Conservation (phyloP, 2,329 filamentous ascomycete genomes). For the Didymella sp. region DNA sequence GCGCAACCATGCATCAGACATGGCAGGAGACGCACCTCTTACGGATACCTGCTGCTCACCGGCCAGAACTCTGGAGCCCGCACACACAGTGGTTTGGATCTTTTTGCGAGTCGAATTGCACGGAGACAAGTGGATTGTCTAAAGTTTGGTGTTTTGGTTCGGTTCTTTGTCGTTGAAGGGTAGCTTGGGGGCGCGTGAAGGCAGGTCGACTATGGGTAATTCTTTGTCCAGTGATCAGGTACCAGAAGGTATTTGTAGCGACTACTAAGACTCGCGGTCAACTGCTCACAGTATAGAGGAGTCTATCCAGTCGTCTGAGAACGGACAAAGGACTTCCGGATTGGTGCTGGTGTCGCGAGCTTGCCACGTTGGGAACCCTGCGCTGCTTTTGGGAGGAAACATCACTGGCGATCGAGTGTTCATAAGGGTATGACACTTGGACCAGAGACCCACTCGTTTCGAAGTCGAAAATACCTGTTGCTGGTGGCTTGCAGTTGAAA, state of each 20-base stretch:
- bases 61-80: conserved; percentile 29
- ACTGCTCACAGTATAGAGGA: conserved; percentile 46
- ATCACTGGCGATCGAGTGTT: conserved; percentile 27
- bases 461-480: conserved; percentile 37
- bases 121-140: conserved; percentile 44
- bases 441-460: conserved; percentile 27
- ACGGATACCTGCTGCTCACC: conserved; percentile 45
- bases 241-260: conserved; percentile 51
- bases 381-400: conserved; percentile 46
- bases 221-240: conserved; percentile 48
- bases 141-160: conserved; percentile 42
- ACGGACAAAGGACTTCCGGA: conserved; percentile 52
- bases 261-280: conserved; percentile 40
- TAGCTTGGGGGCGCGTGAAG: conserved; percentile 39
- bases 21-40: conserved; percentile 45
- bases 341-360: conserved; percentile 44
- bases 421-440: conserved; percentile 22
- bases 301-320: conserved; percentile 45
- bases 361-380: conserved; percentile 41
- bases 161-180: conserved; percentile 44
- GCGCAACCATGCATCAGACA: conserved; percentile 43
- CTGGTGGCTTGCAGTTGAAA: conserved; percentile 40
- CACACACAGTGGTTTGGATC: conserved; percentile 38
- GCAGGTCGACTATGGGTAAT: conserved; percentile 43
- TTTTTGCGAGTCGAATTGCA: conserved; percentile 28